Percentiles rank a stretch among this genome's conserved stretches.
phyloP scores from a whole-genome alignment of 805 yeast genomes.

The Metschnikowia gruessii region DNA sequence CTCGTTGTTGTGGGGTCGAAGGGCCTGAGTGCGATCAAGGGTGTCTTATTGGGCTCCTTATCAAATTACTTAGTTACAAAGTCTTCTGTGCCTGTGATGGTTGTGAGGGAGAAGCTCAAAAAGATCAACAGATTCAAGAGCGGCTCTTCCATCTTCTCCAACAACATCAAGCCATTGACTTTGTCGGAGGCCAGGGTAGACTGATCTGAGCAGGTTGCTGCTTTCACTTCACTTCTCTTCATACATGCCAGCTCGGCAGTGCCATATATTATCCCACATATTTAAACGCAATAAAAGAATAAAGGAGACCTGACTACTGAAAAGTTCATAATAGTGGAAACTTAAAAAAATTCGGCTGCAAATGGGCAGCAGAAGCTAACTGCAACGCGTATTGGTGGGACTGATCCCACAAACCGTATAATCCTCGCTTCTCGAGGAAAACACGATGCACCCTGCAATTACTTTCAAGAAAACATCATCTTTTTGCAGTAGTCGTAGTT shows the following conservation, averaged over 20 bases:
- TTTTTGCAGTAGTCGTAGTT: too few species aligned
- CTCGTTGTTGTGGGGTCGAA: constrained; percentile 74
- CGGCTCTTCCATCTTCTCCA: constrained; percentile 50
- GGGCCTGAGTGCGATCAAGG: constrained; percentile 69
- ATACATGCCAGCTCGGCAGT: neutral
- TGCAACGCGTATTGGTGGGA: too few species aligned
- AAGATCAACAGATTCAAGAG: constrained; percentile 57
- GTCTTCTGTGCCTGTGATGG: constrained; percentile 77
- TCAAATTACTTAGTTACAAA: constrained; percentile 71
- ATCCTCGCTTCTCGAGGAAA: too few species aligned
- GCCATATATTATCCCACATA: neutral
- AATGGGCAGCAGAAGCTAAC: too few species aligned
- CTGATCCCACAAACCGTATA: too few species aligned
- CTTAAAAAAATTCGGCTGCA: too few species aligned
- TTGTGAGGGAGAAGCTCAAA: constrained; percentile 68
- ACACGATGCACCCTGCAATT: too few species aligned
- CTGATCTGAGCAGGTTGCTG: constrained; percentile 20
- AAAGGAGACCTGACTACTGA: too few species aligned
- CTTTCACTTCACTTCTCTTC: too few species aligned
- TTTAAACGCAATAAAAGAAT: too few species aligned
- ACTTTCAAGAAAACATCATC: too few species aligned
- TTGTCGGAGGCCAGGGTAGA: constrained; percentile 48
- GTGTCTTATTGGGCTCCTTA: constrained; percentile 69
- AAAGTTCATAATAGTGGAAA: too few species aligned
- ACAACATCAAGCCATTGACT: constrained; percentile 52